These are phyloP conservation scores for Pythium vanterpoolii DNA, from an alignment of 352 stramenopile genomes.

Conservation along the genomic window DNA sequence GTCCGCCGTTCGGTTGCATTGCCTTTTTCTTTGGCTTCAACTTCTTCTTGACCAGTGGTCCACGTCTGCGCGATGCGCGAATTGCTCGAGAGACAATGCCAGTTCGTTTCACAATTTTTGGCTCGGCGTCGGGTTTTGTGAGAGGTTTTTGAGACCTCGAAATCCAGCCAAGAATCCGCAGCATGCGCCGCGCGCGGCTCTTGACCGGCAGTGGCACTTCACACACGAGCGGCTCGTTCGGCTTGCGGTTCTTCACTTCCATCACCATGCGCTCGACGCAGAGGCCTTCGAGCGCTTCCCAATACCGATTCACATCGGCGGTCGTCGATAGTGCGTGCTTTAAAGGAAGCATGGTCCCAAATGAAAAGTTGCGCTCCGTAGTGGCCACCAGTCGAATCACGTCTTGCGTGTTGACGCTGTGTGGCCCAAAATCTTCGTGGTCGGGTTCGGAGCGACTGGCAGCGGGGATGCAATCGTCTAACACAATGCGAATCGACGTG, in stretches of 20 bases:
- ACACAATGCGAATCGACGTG: constrained; percentile 36
- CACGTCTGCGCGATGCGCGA: constrained; percentile 21
- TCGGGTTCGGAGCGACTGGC: background rate
- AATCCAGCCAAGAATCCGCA: constrained; percentile 71
- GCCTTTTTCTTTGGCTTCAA: constrained; percentile 12
- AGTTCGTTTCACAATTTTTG: constrained; percentile 27
- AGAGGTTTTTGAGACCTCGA: constrained; percentile 51
- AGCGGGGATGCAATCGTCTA: constrained; percentile 33
- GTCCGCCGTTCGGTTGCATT: background rate
- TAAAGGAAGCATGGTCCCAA: constrained; percentile 51
- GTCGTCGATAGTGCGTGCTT: constrained; percentile 40
- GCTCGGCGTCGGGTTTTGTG: constrained; percentile 15
- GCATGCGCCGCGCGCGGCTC: constrained; percentile 62
- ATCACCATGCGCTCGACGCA: constrained; percentile 81
- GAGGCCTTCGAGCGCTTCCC: constrained; percentile 76
- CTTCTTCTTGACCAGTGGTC: constrained; percentile 18
- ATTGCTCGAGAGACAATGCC: constrained; percentile 68
- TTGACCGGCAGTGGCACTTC: constrained; percentile 59
- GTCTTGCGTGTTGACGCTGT: constrained; percentile 25
- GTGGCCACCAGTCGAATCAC: constrained; percentile 54
- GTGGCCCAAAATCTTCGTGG: background rate
- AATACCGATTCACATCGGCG: constrained; percentile 60
- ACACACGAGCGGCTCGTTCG: constrained; percentile 52
- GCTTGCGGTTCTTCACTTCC: constrained; percentile 54
- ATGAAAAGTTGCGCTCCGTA: constrained; percentile 71